Conservation (phyloP, 2,329 filamentous ascomycete genomes). For the Xylariaceae sp. region DNA sequence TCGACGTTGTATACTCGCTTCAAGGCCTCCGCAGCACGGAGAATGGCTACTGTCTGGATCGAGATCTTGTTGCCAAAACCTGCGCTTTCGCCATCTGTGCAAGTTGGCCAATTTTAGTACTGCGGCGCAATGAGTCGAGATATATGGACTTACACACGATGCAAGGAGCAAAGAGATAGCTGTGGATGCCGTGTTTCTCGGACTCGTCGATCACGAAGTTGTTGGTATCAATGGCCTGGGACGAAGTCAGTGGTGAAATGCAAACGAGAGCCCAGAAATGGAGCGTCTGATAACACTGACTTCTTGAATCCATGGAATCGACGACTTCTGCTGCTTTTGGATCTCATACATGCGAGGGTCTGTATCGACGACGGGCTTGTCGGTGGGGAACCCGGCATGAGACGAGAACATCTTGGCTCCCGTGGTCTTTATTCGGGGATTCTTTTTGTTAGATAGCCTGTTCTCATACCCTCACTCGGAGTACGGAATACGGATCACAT, state of each 20-base stretch:
- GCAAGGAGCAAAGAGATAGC: constrained; percentile 50
- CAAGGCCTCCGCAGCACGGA: constrained; percentile 39
- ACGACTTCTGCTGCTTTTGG: constrained; percentile 35
- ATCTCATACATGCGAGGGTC: constrained; percentile 40
- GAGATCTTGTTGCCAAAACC: constrained; percentile 48
- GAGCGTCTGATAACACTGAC: constrained; percentile 18
- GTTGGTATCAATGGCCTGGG: constrained; percentile 39
- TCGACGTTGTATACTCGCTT: constrained; percentile 41
- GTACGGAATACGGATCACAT: constrained; percentile 4
- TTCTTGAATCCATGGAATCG: constrained; percentile 22
- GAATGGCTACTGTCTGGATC: constrained; percentile 46
- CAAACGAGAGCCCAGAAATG: too few species aligned
- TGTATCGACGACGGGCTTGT: constrained; percentile 39
- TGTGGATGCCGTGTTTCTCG: constrained; percentile 39
- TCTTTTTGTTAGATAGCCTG: neutral
- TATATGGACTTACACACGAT: constrained; percentile 40
- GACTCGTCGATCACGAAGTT: constrained; percentile 39
- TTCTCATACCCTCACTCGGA: too few species aligned
- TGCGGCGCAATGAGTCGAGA: neutral
- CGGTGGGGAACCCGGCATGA: constrained; percentile 40
- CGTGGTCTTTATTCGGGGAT: constrained; percentile 33
- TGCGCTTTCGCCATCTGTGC: constrained; percentile 39
- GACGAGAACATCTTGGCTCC: constrained; percentile 50
- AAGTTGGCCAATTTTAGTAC: neutral
- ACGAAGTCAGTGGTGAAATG: neutral